Percentiles rank a stretch among this genome's conserved stretches.
phyloP scores from a whole-genome alignment of 768 basidiomycete genomes.

The Boletus subparvulus region DNA sequence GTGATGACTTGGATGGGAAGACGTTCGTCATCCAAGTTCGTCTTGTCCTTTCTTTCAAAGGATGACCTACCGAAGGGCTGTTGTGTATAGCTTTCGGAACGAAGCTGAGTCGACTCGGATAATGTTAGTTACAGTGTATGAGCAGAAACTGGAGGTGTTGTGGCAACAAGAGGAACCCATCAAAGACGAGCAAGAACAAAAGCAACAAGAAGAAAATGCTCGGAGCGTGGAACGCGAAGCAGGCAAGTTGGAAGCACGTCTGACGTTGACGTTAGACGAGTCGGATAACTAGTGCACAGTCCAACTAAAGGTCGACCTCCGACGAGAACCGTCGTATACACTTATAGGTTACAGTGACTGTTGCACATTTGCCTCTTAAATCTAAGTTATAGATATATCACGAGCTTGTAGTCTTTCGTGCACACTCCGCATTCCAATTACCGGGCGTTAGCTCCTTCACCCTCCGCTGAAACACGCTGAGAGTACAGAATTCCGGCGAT shows the following conservation, averaged over 20 bases:
- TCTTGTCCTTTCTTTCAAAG: too few relatives aligned
- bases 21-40: too few relatives aligned
- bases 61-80: too few relatives aligned
- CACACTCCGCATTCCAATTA: constrained; percentile 68
- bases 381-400: constrained; percentile 1
- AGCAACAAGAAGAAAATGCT: constrained; percentile 92
- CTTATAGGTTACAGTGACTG: background rate
- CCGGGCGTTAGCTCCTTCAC: constrained; percentile 63
- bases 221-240: constrained; percentile 80
- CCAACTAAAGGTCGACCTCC: too few relatives aligned
- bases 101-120: constrained; percentile 92
- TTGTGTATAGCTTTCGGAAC: constrained; percentile 60
- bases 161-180: constrained; percentile 96
- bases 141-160: constrained; percentile 94
- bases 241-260: constrained; percentile 72
- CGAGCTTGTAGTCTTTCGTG: constrained; percentile 17
- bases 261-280: constrained; percentile 27
- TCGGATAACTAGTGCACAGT: too few relatives aligned
- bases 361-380: background rate
- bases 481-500: constrained; percentile 70
- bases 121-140: too few relatives aligned
- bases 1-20: too few relatives aligned
- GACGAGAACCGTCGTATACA: too few relatives aligned
- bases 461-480: constrained; percentile 59
- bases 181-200: constrained; percentile 98